phyloP scores from a whole-genome alignment of 1,139 yeast species.

The Yamadazyma jaroonii region DNA sequence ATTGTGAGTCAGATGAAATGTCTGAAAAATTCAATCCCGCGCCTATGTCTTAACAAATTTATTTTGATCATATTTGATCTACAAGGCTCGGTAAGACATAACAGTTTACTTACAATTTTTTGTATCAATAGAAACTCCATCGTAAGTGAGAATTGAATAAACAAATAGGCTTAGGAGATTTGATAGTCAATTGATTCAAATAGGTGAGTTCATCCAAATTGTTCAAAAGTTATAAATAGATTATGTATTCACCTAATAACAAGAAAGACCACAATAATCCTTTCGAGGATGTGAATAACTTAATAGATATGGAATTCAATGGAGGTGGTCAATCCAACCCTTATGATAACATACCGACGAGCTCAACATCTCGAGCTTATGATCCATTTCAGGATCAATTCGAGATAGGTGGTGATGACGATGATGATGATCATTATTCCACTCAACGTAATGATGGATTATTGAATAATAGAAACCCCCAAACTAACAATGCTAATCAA shows the following conservation, averaged over 20 bases:
- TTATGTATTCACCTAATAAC: conserved; percentile 7
- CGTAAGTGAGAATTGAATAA: no score
- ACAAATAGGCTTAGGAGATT: no score
- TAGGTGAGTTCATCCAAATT: no score
- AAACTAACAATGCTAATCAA: no score
- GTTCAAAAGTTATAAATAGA: no score
- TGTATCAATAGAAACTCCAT: no score
- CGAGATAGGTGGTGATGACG: conserved; percentile 8
- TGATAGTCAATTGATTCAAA: neutral
- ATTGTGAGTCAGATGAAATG: no score
- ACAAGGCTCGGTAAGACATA: no score
- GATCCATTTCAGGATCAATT: conserved; percentile 17
- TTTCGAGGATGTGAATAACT: conserved; percentile 24
- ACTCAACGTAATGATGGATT: neutral
- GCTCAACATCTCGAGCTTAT: conserved; percentile 7
- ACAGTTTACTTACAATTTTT: no score
- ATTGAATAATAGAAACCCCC: neutral
- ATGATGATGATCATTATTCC: conserved; percentile 1
- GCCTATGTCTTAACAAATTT: no score
- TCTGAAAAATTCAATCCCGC: no score
- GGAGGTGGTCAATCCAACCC: conserved; percentile 5
- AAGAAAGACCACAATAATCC: conserved; percentile 16
- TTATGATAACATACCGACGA: conserved; percentile 11
- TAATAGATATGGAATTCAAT: conserved; percentile 31
- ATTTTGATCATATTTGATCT: no score